Percentiles rank a stretch among this genome's conserved stretches.
These are phyloP conservation scores for Tubosaeta brunneosetosa DNA, from an alignment of 768 basidiomycete genomes.

Conservation along the genomic window DNA sequence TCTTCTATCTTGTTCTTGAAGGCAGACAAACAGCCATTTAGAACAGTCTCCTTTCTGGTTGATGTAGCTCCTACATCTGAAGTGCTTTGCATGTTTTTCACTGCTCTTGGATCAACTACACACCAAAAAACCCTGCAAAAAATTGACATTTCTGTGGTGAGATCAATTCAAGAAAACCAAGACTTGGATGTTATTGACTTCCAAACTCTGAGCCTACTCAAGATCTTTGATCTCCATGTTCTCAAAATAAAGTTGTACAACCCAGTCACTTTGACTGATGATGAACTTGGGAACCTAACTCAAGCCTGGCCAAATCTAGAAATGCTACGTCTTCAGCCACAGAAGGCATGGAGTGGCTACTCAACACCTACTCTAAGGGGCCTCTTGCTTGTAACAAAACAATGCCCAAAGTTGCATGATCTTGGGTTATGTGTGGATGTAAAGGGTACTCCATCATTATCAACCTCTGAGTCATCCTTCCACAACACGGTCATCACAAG, in stretches of 20 bases:
- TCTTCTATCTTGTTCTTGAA: not conserved
- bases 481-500: not conserved
- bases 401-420: too few relatives aligned
- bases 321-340: not conserved
- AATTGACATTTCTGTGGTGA: not conserved
- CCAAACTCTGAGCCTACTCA: not conserved
- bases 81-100: not conserved
- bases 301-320: not conserved
- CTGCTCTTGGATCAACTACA: not conserved
- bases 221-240: not conserved
- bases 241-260: not conserved
- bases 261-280: not conserved
- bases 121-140: not conserved
- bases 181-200: not conserved
- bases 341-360: too few relatives aligned
- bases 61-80: not conserved
- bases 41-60: not conserved
- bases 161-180: not conserved
- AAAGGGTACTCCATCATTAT: not conserved
- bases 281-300: not conserved
- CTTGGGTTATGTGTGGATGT: too few relatives aligned
- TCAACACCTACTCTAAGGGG: not conserved
- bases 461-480: not conserved
- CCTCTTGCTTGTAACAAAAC: not conserved
- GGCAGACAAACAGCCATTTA: not conserved